These are phyloP conservation scores for Chrysoporthe puriensis DNA, from an alignment of 2,329 filamentous ascomycete genomes.

Conservation along the genomic window DNA sequence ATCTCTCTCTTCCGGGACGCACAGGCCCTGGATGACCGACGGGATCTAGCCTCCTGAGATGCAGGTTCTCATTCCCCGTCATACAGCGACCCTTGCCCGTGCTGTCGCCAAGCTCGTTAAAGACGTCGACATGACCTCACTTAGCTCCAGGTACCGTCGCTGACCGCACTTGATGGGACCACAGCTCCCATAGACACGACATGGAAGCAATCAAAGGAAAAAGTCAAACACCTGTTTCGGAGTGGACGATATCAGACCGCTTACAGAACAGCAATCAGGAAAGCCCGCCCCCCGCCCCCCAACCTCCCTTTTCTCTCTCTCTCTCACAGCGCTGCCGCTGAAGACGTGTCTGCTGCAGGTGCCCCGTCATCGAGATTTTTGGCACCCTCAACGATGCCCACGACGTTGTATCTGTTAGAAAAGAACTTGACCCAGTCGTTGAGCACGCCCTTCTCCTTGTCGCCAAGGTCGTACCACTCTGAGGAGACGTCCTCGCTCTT, in stretches of 20 bases:
- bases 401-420: constrained; percentile 92
- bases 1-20: background rate
- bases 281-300: background rate
- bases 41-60: background rate
- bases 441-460: constrained; percentile 83
- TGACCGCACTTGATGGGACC: background rate
- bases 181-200: background rate
- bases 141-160: background rate
- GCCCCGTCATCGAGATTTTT: constrained; percentile 53
- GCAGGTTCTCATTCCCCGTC: background rate
- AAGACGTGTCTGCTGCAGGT: constrained; percentile 14
- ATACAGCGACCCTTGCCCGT: background rate
- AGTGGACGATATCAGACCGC: background rate
- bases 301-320: background rate
- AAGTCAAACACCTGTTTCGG: background rate
- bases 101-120: background rate
- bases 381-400: constrained; percentile 68
- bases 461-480: constrained; percentile 80
- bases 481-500: constrained; percentile 81
- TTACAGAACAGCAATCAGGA: background rate
- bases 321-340: constrained; percentile 7
- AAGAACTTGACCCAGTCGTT: constrained; percentile 97
- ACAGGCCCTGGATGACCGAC: background rate
- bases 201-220: constrained; percentile 2
- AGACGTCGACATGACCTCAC: background rate